Evolutionary conservation across 2,329 filamentous ascomycete species (phyloP).

Genomic region (Penicillium paneum): DNA sequence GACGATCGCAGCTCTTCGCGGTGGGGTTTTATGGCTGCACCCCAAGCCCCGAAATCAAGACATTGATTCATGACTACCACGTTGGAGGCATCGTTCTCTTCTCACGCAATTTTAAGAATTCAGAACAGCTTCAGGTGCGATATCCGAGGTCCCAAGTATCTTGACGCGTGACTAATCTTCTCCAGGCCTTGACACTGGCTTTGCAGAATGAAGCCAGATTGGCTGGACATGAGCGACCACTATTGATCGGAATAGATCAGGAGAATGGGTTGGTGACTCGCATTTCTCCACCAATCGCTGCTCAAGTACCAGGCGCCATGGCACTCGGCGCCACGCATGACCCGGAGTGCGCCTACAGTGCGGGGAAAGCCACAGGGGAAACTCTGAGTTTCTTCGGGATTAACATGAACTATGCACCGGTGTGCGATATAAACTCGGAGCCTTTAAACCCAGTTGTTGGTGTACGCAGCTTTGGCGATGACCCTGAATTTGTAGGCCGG

Average conservation of each 20-base stretch:
- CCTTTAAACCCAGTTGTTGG: slow-evolving; percentile 46
- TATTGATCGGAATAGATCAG: slow-evolving; percentile 48
- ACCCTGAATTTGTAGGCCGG: slow-evolving; percentile 42
- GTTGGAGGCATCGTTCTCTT: slow-evolving; percentile 45
- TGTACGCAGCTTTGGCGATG: slow-evolving; percentile 43
- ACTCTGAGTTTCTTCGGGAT: slow-evolving; percentile 41
- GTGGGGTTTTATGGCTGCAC: slow-evolving; percentile 44
- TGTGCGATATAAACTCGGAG: slow-evolving; percentile 47
- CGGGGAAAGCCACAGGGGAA: slow-evolving; percentile 41
- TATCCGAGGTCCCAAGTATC: neutral
- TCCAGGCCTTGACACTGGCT: slow-evolving; percentile 30
- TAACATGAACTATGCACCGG: slow-evolving; percentile 48
- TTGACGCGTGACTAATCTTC: neutral
- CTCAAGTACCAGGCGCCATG: slow-evolving; percentile 46
- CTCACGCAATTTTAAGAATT: slow-evolving; percentile 41
- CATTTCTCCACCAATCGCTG: slow-evolving; percentile 40
- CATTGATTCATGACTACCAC: slow-evolving; percentile 41
- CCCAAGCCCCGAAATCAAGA: slow-evolving; percentile 42
- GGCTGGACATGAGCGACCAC: slow-evolving; percentile 39
- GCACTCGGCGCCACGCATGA: slow-evolving; percentile 44
- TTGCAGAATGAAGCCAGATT: slow-evolving; percentile 41
- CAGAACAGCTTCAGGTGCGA: slow-evolving; percentile 37
- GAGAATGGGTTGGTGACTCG: slow-evolving; percentile 47
- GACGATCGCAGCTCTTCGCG: slow-evolving; percentile 40
- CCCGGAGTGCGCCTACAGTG: slow-evolving; percentile 33